Evolutionary conservation across 1,284 basidiomycete genomes (phyloP).

Genomic region (Cryptococcus jaspeensis): DNA sequence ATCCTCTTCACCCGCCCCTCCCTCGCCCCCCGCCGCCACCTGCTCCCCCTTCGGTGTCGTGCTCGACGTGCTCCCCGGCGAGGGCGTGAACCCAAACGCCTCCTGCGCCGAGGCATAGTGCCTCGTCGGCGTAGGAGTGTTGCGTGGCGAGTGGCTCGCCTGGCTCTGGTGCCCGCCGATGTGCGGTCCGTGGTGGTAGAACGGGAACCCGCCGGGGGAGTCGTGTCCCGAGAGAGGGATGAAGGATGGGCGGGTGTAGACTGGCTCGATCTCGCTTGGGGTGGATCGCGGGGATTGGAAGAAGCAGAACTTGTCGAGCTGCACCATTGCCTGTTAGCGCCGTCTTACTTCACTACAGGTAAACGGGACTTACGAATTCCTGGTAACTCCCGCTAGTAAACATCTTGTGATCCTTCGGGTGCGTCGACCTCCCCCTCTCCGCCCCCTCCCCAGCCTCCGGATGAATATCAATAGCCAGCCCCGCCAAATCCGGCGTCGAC

Average conservation of each 20-base stretch:
- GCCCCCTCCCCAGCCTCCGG: constrained; percentile 8
- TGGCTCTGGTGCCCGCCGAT: background rate
- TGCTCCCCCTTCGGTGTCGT: constrained; percentile 1
- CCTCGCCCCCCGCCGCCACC: too few species aligned
- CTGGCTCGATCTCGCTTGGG: constrained; percentile 21
- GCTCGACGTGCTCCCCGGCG: background rate
- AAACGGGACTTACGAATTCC: constrained; percentile 42
- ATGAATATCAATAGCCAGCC: constrained; percentile 23
- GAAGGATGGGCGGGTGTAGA: constrained; percentile 20
- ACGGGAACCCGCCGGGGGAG: constrained; percentile 37
- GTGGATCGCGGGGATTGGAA: constrained; percentile 45
- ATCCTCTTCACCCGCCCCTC: too few species aligned
- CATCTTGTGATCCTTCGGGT: constrained; percentile 26
- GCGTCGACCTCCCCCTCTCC: constrained; percentile 24
- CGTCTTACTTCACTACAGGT: background rate
- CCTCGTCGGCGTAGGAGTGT: constrained; percentile 20
- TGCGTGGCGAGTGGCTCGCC: constrained; percentile 24
- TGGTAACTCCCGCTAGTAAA: constrained; percentile 38
- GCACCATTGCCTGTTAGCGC: background rate
- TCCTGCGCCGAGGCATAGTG: constrained; percentile 30
- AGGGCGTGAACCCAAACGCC: constrained; percentile 23
- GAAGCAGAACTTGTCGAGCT: constrained; percentile 52
- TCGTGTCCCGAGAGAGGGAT: constrained; percentile 25
- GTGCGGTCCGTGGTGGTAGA: constrained; percentile 21
- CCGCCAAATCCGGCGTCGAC: constrained; percentile 26